phyloP scores from a whole-genome alignment of 2,329 filamentous ascomycete genomes.

The Pseudogymnoascus sp. region DNA sequence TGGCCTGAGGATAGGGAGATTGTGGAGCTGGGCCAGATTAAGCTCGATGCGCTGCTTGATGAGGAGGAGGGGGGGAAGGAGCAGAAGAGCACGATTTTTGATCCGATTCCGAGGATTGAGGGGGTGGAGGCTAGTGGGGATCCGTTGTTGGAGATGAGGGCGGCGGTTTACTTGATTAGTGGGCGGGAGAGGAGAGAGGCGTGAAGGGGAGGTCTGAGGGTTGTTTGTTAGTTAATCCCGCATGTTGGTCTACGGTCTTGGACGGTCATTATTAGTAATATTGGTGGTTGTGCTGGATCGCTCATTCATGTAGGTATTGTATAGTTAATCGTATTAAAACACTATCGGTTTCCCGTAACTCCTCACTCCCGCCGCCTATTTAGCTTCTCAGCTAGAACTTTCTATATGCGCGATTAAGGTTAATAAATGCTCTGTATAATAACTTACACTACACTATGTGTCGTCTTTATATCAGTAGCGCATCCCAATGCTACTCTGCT shows the following conservation, averaged over 20 bases:
- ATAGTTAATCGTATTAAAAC: background rate
- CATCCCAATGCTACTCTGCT: background rate
- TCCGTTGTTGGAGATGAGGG: conserved; percentile 48
- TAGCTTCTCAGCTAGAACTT: background rate
- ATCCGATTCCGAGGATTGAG: conserved; percentile 47
- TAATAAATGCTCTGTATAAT: background rate
- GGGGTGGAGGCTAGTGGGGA: conserved; percentile 46
- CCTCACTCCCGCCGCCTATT: background rate
- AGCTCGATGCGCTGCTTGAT: conserved; percentile 34
- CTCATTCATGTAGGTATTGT: no score
- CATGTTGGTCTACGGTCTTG: background rate
- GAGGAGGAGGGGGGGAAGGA: conserved; percentile 35
- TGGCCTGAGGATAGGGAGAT: conserved; percentile 45
- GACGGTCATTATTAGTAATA: background rate
- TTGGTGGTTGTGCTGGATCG: background rate
- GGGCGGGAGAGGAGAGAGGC: conserved; percentile 44
- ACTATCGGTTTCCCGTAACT: background rate
- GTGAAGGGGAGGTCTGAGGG: background rate
- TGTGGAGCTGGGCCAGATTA: conserved; percentile 44
- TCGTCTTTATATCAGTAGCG: background rate
- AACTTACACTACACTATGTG: background rate
- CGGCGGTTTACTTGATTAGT: conserved; percentile 47
- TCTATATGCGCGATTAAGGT: background rate
- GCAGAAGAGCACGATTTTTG: conserved; percentile 48
- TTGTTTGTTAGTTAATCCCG: background rate